Conservation (phyloP, 306 rosid genomes). For the barrel medic (Medicago truncatula) region DNA sequence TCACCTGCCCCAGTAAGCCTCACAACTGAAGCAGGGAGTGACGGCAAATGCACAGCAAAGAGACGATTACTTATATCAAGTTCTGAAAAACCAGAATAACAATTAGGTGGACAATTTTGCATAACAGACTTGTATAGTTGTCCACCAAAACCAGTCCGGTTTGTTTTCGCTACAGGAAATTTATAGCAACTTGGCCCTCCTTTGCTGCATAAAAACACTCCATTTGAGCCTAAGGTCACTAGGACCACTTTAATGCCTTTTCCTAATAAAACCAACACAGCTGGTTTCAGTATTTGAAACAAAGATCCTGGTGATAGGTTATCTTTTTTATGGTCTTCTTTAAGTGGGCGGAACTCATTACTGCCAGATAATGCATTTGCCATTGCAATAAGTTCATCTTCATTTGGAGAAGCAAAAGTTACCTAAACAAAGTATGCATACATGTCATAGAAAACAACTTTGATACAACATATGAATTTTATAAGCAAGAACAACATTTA, state of each 20-base stretch:
- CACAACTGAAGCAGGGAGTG: conserved; percentile 79
- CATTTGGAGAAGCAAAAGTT: conserved; percentile 79
- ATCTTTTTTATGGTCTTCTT: conserved; percentile 46
- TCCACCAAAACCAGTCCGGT: conserved; percentile 29
- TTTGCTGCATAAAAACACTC: conserved; percentile 75
- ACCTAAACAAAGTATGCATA: conserved; percentile 54
- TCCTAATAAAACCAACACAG: conserved; percentile 75
- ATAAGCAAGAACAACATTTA: conserved; percentile 17
- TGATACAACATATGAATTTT: conserved; percentile 8
- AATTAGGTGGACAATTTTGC: conserved; percentile 58
- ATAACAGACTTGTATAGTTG: conserved; percentile 53
- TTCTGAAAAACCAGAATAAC: conserved; percentile 43
- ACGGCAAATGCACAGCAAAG: conserved; percentile 79
- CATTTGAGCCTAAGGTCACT: conserved; percentile 75
- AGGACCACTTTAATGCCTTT: conserved; percentile 74
- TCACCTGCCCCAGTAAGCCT: conserved; percentile 93
- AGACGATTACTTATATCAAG: conserved; percentile 54
- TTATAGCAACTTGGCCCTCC: conserved; percentile 59
- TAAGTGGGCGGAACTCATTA: conserved; percentile 51
- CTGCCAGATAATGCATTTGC: conserved; percentile 71
- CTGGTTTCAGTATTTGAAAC: conserved; percentile 71
- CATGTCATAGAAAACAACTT: conserved; percentile 27
- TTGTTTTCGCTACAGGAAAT: conserved; percentile 44
- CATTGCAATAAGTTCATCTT: conserved; percentile 87
- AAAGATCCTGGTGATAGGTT: conserved; percentile 51